A percentile compares a stretch with the other conserved stretches of the same genome.
Conservation (phyloP, 768 basidiomycete genomes). For the Panaeolus cyanescens region DNA sequence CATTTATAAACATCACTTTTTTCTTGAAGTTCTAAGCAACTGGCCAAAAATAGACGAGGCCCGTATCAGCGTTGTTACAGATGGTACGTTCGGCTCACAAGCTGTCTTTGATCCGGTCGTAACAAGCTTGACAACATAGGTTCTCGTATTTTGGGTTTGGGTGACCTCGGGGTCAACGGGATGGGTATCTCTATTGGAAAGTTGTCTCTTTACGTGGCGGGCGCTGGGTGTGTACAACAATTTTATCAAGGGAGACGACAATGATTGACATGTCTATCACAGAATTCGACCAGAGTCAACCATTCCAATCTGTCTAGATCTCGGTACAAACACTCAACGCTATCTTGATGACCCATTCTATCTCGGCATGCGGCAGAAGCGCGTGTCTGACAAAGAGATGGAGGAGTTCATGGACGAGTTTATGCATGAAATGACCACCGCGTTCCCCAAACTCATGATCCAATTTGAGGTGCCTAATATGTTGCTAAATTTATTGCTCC, state of each 20-base stretch:
- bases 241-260: neutral
- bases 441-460: constrained; percentile 81
- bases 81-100: constrained; percentile 50
- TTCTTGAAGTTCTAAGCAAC: constrained; percentile 54
- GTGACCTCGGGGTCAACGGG: constrained; percentile 80
- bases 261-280: neutral
- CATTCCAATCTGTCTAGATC: constrained; percentile 83
- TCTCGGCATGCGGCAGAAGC: constrained; percentile 77
- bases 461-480: constrained; percentile 68
- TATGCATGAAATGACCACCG: constrained; percentile 75
- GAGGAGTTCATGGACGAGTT: constrained; percentile 91
- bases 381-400: constrained; percentile 65
- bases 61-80: constrained; percentile 92
- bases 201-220: constrained; percentile 86
- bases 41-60: constrained; percentile 76
- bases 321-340: constrained; percentile 84
- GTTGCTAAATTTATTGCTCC: neutral
- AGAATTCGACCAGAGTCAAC: constrained; percentile 79
- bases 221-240: constrained; percentile 66
- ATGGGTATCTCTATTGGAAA: constrained; percentile 95
- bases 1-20: neutral
- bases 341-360: constrained; percentile 88
- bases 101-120: neutral
- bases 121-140: constrained; percentile 45
- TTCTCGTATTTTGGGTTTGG: constrained; percentile 87